These are phyloP conservation scores for Aspergillus ochraceoroseus DNA, from an alignment of 2,329 filamentous ascomycete species.

Conservation along the genomic window DNA sequence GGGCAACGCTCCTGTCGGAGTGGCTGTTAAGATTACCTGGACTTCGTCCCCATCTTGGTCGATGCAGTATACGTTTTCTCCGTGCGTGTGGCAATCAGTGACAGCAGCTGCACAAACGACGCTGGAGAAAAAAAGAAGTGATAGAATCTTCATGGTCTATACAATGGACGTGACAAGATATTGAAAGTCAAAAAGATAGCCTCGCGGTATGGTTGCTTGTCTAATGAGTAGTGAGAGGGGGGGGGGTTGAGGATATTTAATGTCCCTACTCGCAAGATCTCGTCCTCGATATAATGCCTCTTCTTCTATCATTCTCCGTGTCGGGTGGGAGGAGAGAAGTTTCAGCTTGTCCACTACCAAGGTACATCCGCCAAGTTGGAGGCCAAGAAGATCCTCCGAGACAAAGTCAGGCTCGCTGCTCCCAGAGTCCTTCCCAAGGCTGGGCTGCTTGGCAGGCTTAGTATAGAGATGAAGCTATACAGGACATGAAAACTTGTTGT, in stretches of 20 bases:
- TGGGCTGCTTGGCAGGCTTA: slow-evolving; percentile 12
- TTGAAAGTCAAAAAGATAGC: too few species aligned
- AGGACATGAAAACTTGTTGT: slow-evolving; percentile 1
- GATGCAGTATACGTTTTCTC: slow-evolving; percentile 34
- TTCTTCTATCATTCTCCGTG: neutral
- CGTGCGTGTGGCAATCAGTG: slow-evolving; percentile 52
- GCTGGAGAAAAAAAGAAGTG: slow-evolving; percentile 10
- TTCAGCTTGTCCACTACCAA: slow-evolving; percentile 19
- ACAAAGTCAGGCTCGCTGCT: slow-evolving; percentile 7
- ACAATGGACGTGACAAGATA: too few species aligned
- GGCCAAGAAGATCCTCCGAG: slow-evolving; percentile 5
- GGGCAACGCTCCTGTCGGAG: slow-evolving; percentile 54
- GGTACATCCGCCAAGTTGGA: slow-evolving; percentile 24
- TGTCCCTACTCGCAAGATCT: slow-evolving; percentile 8
- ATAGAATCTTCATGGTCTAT: slow-evolving; percentile 7
- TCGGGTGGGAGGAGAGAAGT: slow-evolving; percentile 6
- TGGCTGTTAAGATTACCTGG: slow-evolving; percentile 43
- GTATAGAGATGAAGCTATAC: slow-evolving; percentile 6
- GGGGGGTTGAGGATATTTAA: slow-evolving; percentile 3
- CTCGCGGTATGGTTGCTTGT: too few species aligned
- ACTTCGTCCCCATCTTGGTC: slow-evolving; percentile 36
- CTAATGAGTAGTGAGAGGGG: too few species aligned
- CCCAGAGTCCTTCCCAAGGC: slow-evolving; percentile 12
- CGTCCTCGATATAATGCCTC: neutral
- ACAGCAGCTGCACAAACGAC: slow-evolving; percentile 41